These are phyloP conservation scores for Cynanchum wilfordii DNA, from an alignment of 257 asterid species.

Conservation along the genomic window DNA sequence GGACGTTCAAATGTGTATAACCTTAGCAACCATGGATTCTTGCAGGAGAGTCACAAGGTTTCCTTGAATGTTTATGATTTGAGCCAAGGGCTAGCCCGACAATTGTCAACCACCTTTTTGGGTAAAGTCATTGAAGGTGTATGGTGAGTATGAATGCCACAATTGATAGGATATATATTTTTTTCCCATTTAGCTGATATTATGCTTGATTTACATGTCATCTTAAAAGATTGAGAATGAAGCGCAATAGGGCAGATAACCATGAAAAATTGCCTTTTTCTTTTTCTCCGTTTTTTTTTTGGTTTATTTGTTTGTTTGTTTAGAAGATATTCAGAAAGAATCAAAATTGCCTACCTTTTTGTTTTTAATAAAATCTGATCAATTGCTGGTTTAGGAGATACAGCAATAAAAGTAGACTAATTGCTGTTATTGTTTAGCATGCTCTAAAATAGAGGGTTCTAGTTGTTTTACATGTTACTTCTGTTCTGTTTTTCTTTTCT, in stretches of 20 bases:
- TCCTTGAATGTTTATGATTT: slow-evolving; percentile 78
- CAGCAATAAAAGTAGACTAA: not conserved
- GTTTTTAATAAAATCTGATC: not conserved
- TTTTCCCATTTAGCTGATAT: not conserved
- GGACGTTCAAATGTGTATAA: not conserved
- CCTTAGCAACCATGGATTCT: slow-evolving; percentile 17
- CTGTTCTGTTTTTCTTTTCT: not conserved
- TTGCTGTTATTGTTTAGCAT: not conserved
- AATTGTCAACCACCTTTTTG: slow-evolving; percentile 66
- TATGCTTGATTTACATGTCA: not conserved
- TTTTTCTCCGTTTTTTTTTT: not conserved
- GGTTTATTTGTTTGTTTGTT: too few species aligned
- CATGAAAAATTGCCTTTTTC: not conserved
- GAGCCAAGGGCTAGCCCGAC: slow-evolving; percentile 94
- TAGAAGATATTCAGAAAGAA: too few species aligned
- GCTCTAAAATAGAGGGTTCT: not conserved
- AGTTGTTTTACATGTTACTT: not conserved
- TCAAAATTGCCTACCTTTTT: too few species aligned
- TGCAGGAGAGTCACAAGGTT: slow-evolving; percentile 83
- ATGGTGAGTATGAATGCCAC: slow-evolving; percentile 46
- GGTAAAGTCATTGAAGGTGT: slow-evolving; percentile 92
- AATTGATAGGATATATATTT: not conserved
- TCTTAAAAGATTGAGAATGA: not conserved
- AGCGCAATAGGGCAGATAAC: not conserved
- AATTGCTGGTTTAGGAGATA: not conserved